A percentile compares a stretch with the other conserved stretches of the same genome.
These are phyloP conservation scores for Aspergillus neoniger DNA, from an alignment of 2,329 filamentous ascomycete species.

Conservation along the genomic window DNA sequence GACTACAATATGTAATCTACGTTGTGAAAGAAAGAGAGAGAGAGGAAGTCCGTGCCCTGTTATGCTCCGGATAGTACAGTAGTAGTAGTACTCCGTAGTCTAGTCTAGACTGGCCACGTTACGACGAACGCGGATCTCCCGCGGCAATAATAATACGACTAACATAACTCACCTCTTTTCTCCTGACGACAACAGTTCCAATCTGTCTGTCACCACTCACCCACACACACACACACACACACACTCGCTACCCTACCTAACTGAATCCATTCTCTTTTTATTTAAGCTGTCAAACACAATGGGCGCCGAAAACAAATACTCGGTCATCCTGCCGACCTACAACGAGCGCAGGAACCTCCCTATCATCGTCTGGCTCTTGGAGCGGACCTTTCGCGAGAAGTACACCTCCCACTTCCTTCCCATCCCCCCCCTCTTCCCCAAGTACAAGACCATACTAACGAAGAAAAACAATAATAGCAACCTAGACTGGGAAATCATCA, in stretches of 20 bases:
- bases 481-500: conserved; percentile 94
- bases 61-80: neutral
- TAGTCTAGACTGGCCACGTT: conserved; percentile 15
- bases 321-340: conserved; percentile 95
- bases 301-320: conserved; percentile 74
- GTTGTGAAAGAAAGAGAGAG: no score
- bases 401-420: conserved; percentile 46
- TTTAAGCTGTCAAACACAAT: conserved; percentile 30
- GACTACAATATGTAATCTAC: neutral
- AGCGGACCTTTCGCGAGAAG: conserved; percentile 88
- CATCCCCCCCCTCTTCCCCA: no score
- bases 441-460: neutral
- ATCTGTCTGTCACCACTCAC: neutral
- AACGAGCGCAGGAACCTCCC: conserved; percentile 97
- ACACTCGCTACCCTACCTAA: neutral
- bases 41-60: neutral
- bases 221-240: neutral
- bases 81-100: no score
- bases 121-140: conserved; percentile 16
- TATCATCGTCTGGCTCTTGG: conserved; percentile 91
- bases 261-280: neutral
- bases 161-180: conserved; percentile 1
- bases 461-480: conserved; percentile 59
- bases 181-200: neutral
- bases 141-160: neutral